Percentiles rank a stretch among this genome's conserved stretches.
Evolutionary conservation across 257 asterid species (phyloP).

Genomic region (Osmanthus fragrans): DNA sequence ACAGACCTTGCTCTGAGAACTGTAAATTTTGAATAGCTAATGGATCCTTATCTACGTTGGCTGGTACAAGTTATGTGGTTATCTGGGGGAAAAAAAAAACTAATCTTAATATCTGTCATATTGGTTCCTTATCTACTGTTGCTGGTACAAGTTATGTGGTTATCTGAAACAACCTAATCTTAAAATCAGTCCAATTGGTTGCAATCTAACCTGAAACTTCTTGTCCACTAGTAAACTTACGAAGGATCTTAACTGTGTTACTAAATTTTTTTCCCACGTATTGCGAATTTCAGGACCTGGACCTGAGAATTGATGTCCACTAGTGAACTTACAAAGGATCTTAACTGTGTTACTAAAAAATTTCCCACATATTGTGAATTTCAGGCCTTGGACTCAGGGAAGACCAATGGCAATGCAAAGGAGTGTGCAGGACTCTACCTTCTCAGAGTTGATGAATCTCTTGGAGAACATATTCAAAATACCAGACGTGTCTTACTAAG

Average conservation of each 20-base stretch:
- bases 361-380: constrained; percentile 1
- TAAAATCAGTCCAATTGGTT: no score
- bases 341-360: no score
- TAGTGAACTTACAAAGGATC: background rate
- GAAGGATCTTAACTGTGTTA: background rate
- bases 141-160: background rate
- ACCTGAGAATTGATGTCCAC: background rate
- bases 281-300: constrained; percentile 15
- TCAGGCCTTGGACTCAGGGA: constrained; percentile 4
- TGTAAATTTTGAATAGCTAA: background rate
- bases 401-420: constrained; percentile 1
- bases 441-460: background rate
- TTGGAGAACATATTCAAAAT: background rate
- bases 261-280: background rate
- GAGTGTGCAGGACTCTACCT: background rate
- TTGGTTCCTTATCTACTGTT: background rate
- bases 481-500: background rate
- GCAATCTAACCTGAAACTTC: background rate
- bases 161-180: no score
- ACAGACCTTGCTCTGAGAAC: background rate
- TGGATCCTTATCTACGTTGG: background rate
- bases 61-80: background rate
- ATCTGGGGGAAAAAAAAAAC: no score
- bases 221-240: constrained; percentile 3
- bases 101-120: no score